Percentiles rank a stretch among this genome's conserved stretches.
phyloP scores from a whole-genome alignment of 2,329 filamentous ascomycete species.

The Sclerotiophoma versabilis region DNA sequence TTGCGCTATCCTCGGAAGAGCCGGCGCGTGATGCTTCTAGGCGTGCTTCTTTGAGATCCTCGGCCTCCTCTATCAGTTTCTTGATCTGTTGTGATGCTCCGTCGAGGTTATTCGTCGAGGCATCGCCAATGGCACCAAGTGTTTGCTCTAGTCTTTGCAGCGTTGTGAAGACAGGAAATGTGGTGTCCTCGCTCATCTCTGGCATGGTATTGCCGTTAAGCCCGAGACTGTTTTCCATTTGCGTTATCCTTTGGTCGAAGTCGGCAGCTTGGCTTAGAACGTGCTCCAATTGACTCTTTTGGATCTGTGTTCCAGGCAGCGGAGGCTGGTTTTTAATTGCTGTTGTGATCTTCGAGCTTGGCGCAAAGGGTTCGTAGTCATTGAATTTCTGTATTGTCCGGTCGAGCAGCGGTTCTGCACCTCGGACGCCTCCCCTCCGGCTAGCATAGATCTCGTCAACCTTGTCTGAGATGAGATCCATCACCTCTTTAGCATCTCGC shows the following conservation, averaged over 20 bases:
- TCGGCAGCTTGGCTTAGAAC: conserved; percentile 81
- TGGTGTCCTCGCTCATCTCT: conserved; percentile 60
- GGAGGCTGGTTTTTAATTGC: conserved; percentile 43
- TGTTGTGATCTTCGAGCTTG: conserved; percentile 33
- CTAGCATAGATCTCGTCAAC: conserved; percentile 69
- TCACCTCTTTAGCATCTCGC: conserved; percentile 63
- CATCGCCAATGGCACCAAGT: conserved; percentile 75
- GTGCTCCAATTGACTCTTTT: conserved; percentile 56
- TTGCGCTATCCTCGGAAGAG: conserved; percentile 33
- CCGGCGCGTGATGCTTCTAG: conserved; percentile 32
- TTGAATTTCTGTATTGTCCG: conserved; percentile 47
- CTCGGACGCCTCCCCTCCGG: conserved; percentile 44
- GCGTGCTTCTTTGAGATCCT: conserved; percentile 68
- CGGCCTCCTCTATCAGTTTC: conserved; percentile 74
- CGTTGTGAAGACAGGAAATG: conserved; percentile 77
- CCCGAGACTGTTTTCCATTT: conserved; percentile 82
- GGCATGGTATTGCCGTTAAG: conserved; percentile 74
- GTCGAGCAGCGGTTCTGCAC: conserved; percentile 47
- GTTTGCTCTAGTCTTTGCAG: conserved; percentile 83
- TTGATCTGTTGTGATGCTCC: conserved; percentile 73
- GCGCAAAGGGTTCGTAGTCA: conserved; percentile 39
- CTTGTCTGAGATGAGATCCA: conserved; percentile 70
- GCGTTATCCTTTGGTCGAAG: conserved; percentile 81
- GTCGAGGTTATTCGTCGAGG: conserved; percentile 76
- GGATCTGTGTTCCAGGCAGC: conserved; percentile 43